A percentile compares a stretch with the other conserved stretches of the same genome.
Evolutionary conservation across 2,329 filamentous ascomycete genomes (phyloP).

Genomic region (Pseudomassariella vexata): DNA sequence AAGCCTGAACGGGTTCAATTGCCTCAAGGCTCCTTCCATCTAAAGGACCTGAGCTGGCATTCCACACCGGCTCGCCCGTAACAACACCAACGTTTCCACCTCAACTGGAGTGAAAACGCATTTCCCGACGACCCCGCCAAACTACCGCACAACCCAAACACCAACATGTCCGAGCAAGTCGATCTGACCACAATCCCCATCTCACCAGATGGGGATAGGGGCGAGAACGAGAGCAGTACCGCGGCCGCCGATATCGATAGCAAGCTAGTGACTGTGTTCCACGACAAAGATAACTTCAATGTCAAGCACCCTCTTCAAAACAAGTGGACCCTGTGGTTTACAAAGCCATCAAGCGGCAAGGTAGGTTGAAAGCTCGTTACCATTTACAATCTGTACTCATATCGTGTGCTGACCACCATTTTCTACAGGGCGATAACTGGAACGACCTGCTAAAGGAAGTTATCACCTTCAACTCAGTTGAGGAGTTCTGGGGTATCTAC

Average conservation of each 20-base stretch:
- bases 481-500: conserved; percentile 99
- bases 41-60: no score
- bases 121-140: no score
- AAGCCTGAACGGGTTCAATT: no score
- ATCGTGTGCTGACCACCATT: conserved; percentile 2
- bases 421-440: conserved; percentile 85
- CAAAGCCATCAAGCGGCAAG: conserved; percentile 94
- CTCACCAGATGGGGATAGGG: conserved; percentile 56
- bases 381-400: neutral
- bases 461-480: conserved; percentile 96
- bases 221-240: conserved; percentile 38
- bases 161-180: conserved; percentile 49
- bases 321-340: conserved; percentile 99
- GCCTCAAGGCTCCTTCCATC: no score
- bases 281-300: conserved; percentile 98
- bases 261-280: conserved; percentile 87
- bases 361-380: conserved; percentile 37
- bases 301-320: conserved; percentile 98
- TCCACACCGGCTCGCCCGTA: no score
- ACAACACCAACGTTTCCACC: no score
- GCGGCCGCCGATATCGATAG: conserved; percentile 38
- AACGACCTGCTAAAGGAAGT: conserved; percentile 97
- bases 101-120: no score
- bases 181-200: conserved; percentile 64
- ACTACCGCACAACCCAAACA: neutral